phyloP scores from a whole-genome alignment of 257 asterid genomes.

The Solanum clarkiae region DNA sequence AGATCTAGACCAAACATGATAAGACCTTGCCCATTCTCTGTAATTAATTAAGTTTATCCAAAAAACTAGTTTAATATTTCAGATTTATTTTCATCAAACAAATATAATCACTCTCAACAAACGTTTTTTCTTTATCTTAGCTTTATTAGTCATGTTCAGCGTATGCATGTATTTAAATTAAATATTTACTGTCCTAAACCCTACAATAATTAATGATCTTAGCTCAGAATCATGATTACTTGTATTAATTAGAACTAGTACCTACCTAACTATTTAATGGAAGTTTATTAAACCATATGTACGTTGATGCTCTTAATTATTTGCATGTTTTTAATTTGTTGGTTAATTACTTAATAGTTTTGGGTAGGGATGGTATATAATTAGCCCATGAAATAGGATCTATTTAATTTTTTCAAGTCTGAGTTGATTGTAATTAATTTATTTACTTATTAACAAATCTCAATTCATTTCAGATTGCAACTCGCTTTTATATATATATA shows the following conservation, averaged over 20 bases:
- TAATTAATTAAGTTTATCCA: background rate
- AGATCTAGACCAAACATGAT: background rate
- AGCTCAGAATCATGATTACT: background rate
- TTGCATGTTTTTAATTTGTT: background rate
- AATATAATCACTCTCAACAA: background rate
- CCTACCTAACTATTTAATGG: background rate
- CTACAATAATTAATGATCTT: background rate
- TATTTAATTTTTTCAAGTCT: background rate
- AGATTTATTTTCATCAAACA: background rate
- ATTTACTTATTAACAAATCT: background rate
- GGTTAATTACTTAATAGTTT: background rate
- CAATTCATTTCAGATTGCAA: background rate
- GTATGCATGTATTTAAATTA: background rate
- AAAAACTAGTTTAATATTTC: background rate
- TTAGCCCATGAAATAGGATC: background rate
- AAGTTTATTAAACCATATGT: background rate
- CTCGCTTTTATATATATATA: background rate
- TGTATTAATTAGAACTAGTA: background rate
- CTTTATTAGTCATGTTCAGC: background rate
- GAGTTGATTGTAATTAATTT: background rate
- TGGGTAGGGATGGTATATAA: background rate
- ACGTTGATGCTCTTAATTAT: background rate
- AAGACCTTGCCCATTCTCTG: background rate
- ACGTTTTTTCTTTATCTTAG: background rate
- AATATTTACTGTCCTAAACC: background rate